Evolutionary conservation across 2,329 filamentous ascomycete genomes (phyloP).

Genomic region (Fusarium buxicola): DNA sequence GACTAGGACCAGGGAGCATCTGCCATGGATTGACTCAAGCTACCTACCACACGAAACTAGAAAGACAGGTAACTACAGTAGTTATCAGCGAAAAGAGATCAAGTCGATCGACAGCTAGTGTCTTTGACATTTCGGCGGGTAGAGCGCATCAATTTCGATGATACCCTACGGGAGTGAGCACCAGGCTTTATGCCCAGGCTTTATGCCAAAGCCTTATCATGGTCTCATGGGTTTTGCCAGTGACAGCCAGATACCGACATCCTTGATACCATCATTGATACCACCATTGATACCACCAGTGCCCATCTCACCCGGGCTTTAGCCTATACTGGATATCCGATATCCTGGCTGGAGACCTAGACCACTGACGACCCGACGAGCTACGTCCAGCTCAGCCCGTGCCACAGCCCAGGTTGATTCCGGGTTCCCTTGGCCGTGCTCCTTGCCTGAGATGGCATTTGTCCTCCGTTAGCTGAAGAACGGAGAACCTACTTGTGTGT

Average conservation of each 20-base stretch:
- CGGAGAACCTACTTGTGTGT: slow-evolving; percentile 7
- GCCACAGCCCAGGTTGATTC: slow-evolving; percentile 11
- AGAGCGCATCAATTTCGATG: slow-evolving; percentile 11
- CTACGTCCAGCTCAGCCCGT: slow-evolving; percentile 3
- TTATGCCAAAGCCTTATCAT: slow-evolving; percentile 7
- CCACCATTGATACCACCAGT: no score
- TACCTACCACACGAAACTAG: background rate
- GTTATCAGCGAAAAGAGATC: background rate
- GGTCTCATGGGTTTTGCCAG: background rate
- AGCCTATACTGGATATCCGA: slow-evolving; percentile 5
- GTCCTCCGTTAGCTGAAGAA: slow-evolving; percentile 24
- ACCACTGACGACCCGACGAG: slow-evolving; percentile 1
- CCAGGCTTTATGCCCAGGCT: no score
- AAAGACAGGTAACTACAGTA: background rate
- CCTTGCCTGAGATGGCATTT: slow-evolving; percentile 21
- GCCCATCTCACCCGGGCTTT: slow-evolving; percentile 4
- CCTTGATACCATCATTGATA: slow-evolving; percentile 3
- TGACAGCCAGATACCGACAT: background rate
- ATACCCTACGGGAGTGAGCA: background rate
- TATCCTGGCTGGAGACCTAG: slow-evolving; percentile 9
- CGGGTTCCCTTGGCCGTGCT: background rate
- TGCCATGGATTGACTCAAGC: background rate
- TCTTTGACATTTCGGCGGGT: slow-evolving; percentile 7
- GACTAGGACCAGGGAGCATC: background rate
- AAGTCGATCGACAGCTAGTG: background rate